These are phyloP conservation scores for Pseudopyrenochaeta lycopersici DNA, from an alignment of 2,329 filamentous ascomycete genomes.

Conservation along the genomic window DNA sequence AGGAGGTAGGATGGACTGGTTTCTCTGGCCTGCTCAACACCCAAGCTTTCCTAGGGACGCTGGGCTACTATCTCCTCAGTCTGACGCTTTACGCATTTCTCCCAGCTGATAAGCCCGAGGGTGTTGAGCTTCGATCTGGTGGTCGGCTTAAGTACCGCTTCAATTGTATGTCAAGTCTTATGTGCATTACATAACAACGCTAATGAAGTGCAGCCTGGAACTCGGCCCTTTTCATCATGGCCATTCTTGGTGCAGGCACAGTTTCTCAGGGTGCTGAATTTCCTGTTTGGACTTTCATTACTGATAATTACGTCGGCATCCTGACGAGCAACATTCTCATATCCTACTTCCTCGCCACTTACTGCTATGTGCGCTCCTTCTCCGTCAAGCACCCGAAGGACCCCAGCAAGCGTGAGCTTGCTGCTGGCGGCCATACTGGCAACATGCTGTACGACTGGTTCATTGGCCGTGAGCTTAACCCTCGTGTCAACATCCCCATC, in stretches of 20 bases:
- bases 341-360: slow-evolving; percentile 75
- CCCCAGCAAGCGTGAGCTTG: slow-evolving; percentile 76
- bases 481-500: slow-evolving; percentile 78
- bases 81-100: slow-evolving; percentile 78
- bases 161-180: slow-evolving; percentile 53
- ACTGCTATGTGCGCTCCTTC: slow-evolving; percentile 85
- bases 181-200: background rate
- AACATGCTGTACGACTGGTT: slow-evolving; percentile 96
- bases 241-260: slow-evolving; percentile 77
- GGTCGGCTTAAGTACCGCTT: slow-evolving; percentile 84
- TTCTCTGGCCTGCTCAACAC: slow-evolving; percentile 74
- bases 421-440: slow-evolving; percentile 80
- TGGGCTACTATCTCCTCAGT: slow-evolving; percentile 82
- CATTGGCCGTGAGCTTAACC: slow-evolving; percentile 95
- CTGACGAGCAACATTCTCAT: slow-evolving; percentile 85
- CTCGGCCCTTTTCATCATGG: slow-evolving; percentile 77
- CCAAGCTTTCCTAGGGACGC: slow-evolving; percentile 72
- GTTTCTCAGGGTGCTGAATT: slow-evolving; percentile 81
- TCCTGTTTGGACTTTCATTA: slow-evolving; percentile 89
- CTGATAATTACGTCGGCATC: slow-evolving; percentile 88
- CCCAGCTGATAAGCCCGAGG: slow-evolving; percentile 76
- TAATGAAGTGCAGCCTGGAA: slow-evolving; percentile 67
- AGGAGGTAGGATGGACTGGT: slow-evolving; percentile 86
- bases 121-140: slow-evolving; percentile 74
- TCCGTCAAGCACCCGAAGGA: slow-evolving; percentile 76